Evolutionary conservation across 345 rosid species (phyloP).

Genomic region (Lepidium africanum): DNA sequence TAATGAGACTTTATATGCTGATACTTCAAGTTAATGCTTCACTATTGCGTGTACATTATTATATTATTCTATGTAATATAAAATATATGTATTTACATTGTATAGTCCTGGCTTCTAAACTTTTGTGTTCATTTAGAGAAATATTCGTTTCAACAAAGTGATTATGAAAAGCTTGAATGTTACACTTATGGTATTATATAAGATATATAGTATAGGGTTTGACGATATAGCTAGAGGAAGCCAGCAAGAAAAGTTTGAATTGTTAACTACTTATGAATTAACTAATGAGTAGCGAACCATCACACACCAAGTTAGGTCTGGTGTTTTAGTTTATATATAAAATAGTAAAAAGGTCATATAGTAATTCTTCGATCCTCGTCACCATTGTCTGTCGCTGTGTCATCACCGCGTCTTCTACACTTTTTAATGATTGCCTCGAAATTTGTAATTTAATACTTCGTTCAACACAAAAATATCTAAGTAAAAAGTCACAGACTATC

Average conservation of each 20-base stretch:
- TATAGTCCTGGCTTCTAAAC: too few relatives aligned
- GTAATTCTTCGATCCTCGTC: neutral
- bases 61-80: too few relatives aligned
- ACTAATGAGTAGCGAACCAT: neutral
- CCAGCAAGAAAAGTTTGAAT: neutral
- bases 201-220: neutral
- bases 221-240: neutral
- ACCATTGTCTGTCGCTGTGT: neutral
- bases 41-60: too few relatives aligned
- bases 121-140: too few relatives aligned
- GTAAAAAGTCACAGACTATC: too few relatives aligned
- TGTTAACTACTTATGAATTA: neutral
- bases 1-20: too few relatives aligned
- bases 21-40: too few relatives aligned
- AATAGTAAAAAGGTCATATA: neutral
- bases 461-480: neutral
- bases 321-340: neutral
- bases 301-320: neutral
- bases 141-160: too few relatives aligned
- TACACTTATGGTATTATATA: neutral
- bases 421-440: neutral
- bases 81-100: too few relatives aligned
- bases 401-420: neutral
- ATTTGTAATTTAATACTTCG: neutral
- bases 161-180: too few relatives aligned